These are phyloP conservation scores for Lepidium sativum DNA, from an alignment of 345 rosid genomes.

Conservation along the genomic window DNA sequence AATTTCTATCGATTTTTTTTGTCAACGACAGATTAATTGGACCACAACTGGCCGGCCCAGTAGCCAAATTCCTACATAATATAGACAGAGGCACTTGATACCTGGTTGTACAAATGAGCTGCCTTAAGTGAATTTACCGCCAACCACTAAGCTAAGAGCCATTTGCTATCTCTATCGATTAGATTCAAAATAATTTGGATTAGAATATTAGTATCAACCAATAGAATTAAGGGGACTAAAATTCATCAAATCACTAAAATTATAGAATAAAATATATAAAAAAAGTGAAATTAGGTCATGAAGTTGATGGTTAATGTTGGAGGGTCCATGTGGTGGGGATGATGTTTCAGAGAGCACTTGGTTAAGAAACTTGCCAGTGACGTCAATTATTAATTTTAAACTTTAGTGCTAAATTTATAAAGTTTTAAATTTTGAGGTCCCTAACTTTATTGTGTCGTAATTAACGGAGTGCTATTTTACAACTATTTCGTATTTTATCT, in stretches of 20 bases:
- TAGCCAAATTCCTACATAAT: too few species aligned
- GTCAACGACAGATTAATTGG: too few species aligned
- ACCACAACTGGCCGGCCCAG: too few species aligned
- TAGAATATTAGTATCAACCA: slow-evolving; percentile 11
- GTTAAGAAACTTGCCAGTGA: slow-evolving; percentile 11
- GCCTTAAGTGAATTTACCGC: too few species aligned
- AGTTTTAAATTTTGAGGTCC: slow-evolving; percentile 23
- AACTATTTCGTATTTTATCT: too few species aligned
- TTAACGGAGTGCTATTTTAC: too few species aligned
- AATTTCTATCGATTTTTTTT: too few species aligned
- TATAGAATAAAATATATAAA: slow-evolving; percentile 2
- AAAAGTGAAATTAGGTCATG: slow-evolving; percentile 31
- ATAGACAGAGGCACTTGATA: too few species aligned
- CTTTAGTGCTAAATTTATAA: slow-evolving; percentile 8
- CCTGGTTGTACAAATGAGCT: too few species aligned
- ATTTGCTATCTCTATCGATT: slow-evolving; percentile 14
- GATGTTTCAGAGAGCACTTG: slow-evolving; percentile 21
- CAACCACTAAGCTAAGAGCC: too few species aligned
- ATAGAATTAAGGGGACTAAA: slow-evolving; percentile 1
- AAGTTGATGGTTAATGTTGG: slow-evolving; percentile 25
- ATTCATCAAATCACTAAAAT: background rate
- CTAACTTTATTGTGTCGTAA: background rate
- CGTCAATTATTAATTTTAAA: slow-evolving; percentile 9
- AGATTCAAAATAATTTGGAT: slow-evolving; percentile 9
- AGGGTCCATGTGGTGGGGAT: slow-evolving; percentile 25